Conservation (phyloP, 331 rosid species). For the Arachis monticola region DNA sequence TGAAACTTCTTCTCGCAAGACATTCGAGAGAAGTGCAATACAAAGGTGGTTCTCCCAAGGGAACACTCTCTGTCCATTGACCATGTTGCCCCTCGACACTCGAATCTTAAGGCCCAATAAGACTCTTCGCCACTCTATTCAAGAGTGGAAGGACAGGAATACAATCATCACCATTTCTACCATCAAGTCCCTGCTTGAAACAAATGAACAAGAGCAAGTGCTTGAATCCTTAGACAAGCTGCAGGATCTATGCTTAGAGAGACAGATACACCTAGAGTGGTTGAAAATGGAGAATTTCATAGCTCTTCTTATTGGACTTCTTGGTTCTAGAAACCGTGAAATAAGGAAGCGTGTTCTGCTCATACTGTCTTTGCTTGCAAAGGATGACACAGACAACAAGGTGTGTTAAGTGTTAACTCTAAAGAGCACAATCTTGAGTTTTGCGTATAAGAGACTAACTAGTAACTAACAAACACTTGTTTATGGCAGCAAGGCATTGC, state of each 20-base stretch:
- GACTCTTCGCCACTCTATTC: conserved; percentile 61
- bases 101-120: conserved; percentile 55
- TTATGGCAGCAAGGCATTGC: conserved; percentile 57
- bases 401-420: conserved; percentile 41
- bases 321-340: conserved; percentile 54
- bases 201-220: conserved; percentile 50
- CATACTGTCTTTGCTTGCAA: conserved; percentile 58
- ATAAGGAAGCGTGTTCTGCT: conserved; percentile 51
- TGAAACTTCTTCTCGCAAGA: conserved; percentile 59
- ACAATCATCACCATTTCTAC: conserved; percentile 52
- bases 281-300: conserved; percentile 58
- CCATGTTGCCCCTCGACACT: conserved; percentile 53
- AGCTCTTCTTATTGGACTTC: conserved; percentile 56
- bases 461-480: not conserved
- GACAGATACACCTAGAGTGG: conserved; percentile 63
- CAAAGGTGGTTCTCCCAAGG: conserved; percentile 66
- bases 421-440: conserved; percentile 2
- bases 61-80: conserved; percentile 57
- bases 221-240: conserved; percentile 48
- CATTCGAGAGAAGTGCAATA: conserved; percentile 65
- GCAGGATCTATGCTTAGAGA: conserved; percentile 51
- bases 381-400: conserved; percentile 57
- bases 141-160: conserved; percentile 71
- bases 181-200: conserved; percentile 51
- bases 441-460: conserved; percentile 3